Evolutionary conservation across 768 basidiomycete species (phyloP).

Genomic region (Agrocybe praecox): DNA sequence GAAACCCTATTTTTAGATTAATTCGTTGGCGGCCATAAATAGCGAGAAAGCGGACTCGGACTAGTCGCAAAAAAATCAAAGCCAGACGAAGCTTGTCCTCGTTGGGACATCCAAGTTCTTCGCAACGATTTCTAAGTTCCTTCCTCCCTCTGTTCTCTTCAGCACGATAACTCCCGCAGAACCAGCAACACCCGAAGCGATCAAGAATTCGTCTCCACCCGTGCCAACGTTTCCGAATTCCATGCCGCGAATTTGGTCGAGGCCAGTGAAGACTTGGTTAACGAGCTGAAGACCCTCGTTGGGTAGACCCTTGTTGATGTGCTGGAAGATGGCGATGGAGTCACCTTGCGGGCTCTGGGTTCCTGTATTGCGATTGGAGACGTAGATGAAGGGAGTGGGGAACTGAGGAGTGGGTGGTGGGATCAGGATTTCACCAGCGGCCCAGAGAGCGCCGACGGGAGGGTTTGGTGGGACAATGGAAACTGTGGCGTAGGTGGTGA

Average conservation of each 20-base stretch:
- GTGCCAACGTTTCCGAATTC: conserved; percentile 49
- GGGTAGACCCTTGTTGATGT: conserved; percentile 33
- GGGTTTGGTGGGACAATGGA: conserved; percentile 48
- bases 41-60: too few relatives aligned
- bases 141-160: conserved; percentile 54
- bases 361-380: conserved; percentile 64
- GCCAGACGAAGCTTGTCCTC: conserved; percentile 56
- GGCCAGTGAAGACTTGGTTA: conserved; percentile 61
- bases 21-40: too few relatives aligned
- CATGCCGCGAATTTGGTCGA: conserved; percentile 70
- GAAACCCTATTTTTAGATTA: too few relatives aligned
- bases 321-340: conserved; percentile 63
- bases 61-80: conserved; percentile 10
- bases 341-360: conserved; percentile 54
- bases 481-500: conserved; percentile 47
- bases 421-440: conserved; percentile 67
- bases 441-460: conserved; percentile 36
- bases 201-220: conserved; percentile 50
- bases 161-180: conserved; percentile 59
- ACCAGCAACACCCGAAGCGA: conserved; percentile 57
- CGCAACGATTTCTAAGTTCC: conserved; percentile 52
- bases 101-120: conserved; percentile 55
- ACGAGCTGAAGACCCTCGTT: conserved; percentile 37
- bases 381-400: conserved; percentile 60
- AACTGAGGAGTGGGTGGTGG: conserved; percentile 48